These are phyloP conservation scores for Bruguiera parviflora DNA, from an alignment of 345 rosid genomes.

Conservation along the genomic window DNA sequence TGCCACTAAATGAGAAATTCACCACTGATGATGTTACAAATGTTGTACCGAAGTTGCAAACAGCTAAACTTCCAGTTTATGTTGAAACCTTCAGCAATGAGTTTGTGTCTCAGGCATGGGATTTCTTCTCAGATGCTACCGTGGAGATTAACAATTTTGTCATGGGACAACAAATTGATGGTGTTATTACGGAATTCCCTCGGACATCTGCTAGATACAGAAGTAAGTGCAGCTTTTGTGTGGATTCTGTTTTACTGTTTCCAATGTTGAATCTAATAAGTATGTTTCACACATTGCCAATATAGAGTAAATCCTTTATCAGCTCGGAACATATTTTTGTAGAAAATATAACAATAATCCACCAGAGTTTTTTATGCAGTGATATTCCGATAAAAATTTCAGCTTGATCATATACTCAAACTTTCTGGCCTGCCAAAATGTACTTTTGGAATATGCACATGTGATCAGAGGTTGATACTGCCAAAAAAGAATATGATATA, in stretches of 20 bases:
- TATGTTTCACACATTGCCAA: background rate
- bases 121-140: conserved; percentile 73
- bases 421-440: too few relatives aligned
- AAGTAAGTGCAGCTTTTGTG: conserved; percentile 46
- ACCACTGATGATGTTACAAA: conserved; percentile 34
- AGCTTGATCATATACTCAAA: background rate
- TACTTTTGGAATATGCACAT: background rate
- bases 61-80: conserved; percentile 58
- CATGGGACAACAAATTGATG: conserved; percentile 29
- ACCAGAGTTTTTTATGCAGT: too few relatives aligned
- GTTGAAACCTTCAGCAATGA: conserved; percentile 73
- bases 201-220: conserved; percentile 62
- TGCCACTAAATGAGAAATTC: conserved; percentile 22
- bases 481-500: background rate
- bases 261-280: background rate
- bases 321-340: background rate
- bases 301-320: background rate
- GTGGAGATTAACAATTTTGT: conserved; percentile 62
- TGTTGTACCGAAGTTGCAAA: conserved; percentile 47
- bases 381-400: background rate
- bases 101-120: conserved; percentile 84
- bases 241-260: background rate
- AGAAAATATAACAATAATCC: too few relatives aligned
- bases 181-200: conserved; percentile 82
- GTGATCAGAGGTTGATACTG: background rate